Evolutionary conservation across 352 stramenopile species (phyloP).

Genomic region (Pythium sukuiense): DNA sequence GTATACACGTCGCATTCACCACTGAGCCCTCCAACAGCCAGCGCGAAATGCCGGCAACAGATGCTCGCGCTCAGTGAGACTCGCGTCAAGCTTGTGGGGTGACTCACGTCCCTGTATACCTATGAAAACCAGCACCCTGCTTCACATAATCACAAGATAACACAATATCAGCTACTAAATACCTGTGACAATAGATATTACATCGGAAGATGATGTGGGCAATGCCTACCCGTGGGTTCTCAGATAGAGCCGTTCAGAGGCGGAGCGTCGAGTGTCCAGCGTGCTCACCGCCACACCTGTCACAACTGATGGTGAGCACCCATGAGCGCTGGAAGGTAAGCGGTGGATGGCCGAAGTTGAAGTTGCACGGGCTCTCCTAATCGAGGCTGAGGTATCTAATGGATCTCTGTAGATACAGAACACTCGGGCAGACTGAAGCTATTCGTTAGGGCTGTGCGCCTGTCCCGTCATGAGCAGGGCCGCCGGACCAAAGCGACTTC

Average conservation of each 20-base stretch:
- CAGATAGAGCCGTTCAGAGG: not conserved
- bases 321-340: too few species aligned
- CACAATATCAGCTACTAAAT: too few species aligned
- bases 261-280: too few species aligned
- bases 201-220: not conserved
- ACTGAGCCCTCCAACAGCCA: not conserved
- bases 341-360: conserved; percentile 12
- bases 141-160: too few species aligned
- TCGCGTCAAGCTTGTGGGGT: not conserved
- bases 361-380: not conserved
- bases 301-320: conserved; percentile 1
- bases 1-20: not conserved
- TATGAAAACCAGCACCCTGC: not conserved
- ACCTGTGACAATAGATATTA: not conserved
- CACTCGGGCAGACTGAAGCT: too few species aligned
- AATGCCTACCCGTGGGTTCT: not conserved
- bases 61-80: not conserved
- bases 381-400: not conserved
- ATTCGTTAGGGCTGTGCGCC: conserved; percentile 7
- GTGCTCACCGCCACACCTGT: not conserved
- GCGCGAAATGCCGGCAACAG: not conserved
- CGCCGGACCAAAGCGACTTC: conserved; percentile 11
- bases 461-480: not conserved
- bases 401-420: too few species aligned
- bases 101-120: not conserved